phyloP scores from a whole-genome alignment of 176 grass and related monocot species.

The Cenchrus fungigraminus region DNA sequence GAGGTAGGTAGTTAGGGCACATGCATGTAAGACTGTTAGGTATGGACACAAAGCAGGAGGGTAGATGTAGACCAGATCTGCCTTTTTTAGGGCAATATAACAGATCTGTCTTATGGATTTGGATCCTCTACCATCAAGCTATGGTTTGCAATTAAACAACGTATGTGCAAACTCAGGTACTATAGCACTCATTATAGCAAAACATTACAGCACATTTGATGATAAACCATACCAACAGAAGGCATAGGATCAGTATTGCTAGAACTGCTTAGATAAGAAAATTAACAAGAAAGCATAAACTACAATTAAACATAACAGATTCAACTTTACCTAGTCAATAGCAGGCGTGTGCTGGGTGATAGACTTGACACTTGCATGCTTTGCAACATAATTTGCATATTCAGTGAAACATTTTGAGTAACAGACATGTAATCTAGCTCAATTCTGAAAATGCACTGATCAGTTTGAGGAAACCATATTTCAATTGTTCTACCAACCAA shows the following conservation, averaged over 20 bases:
- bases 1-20: constrained; percentile 11
- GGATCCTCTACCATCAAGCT: constrained; percentile 4
- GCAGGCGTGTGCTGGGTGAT: constrained; percentile 9
- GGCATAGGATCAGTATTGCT: background rate
- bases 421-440: background rate
- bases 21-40: constrained; percentile 56
- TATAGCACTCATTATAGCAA: background rate
- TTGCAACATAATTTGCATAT: background rate
- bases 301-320: background rate
- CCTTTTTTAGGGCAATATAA: constrained; percentile 9
- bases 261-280: background rate
- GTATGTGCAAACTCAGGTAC: background rate
- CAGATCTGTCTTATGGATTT: constrained; percentile 21
- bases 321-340: background rate
- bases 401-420: constrained; percentile 2
- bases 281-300: background rate
- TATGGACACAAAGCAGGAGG: constrained; percentile 15
- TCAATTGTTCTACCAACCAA: background rate
- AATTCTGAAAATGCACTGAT: constrained; percentile 9
- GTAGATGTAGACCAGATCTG: constrained; percentile 23
- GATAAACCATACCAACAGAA: background rate
- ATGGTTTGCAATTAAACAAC: background rate
- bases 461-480: background rate
- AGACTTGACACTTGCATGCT: background rate
- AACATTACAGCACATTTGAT: background rate